Evolutionary conservation across 129 eudicot species (phyloP), one percentile per base, ranked within the genome.

Genomic region (Chrysanthemum lavandulifolium): DNA sequence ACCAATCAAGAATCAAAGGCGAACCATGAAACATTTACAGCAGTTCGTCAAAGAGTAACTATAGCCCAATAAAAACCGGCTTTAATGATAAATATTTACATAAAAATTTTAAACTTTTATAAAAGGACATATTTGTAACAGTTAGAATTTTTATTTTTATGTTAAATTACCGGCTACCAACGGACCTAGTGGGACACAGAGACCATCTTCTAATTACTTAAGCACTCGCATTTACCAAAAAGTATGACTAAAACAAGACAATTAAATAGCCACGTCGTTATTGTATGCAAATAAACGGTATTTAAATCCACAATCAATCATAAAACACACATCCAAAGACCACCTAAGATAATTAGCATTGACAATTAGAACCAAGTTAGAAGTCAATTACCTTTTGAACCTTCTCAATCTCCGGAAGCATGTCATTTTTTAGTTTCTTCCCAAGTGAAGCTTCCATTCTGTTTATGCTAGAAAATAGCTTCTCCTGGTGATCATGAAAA

Each of bases 351-450:
- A 40, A 40, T 40, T 2, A 40, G 47, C 47, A 15, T 12, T 12
- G 10, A 51, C 27, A 18, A 75, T 51, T 13, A 47, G 3, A 50
- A 29, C 10, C 10, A 76, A 60, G 69, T 49, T 76, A 67, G 25
- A 40, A 16, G 40, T 16, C 14, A 10, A 74, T 45, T 83, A 92
- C 97, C 97, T 89, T 92, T 68, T 88, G 96, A 72, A 89, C 96
- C 78, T 86, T 95, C 85, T 95, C 99, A 68, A 95, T 86, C 82
- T 95, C 99, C 4, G 97, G 91, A 86, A 95, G 97, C 97, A 88
- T 86, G 84, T 88, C 96, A 50, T 72, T 86, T 78, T 88, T 83
- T 50, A 95, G 81, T 73, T 95, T 95, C 85, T 95, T 95, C 63
- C 97, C 99, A 13, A 95, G 79, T 18, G 97, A 86, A 75, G 76